Conservation (phyloP, 176 grass and related monocot species). For the Ensete glaucum region DNA sequence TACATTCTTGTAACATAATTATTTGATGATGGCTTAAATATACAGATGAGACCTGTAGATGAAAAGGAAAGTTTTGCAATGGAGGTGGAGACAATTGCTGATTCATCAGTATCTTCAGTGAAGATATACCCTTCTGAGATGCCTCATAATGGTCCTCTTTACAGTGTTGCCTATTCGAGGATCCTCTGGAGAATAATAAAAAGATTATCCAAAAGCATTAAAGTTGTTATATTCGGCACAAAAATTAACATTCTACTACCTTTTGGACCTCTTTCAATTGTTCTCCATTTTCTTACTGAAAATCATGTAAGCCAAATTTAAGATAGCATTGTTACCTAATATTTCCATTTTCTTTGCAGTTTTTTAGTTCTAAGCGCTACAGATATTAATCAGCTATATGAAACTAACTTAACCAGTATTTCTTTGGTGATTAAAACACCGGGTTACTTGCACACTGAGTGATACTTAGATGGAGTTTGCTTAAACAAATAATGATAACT, state of each 20-base stretch:
- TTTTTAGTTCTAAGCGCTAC: neutral
- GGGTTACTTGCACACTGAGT: no score
- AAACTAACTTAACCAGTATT: neutral
- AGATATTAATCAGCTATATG: neutral
- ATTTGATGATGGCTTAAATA: neutral
- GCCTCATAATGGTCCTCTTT: neutral
- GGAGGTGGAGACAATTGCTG: conserved; percentile 7
- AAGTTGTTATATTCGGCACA: conserved; percentile 68
- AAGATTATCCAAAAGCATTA: conserved; percentile 34
- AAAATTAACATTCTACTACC: conserved; percentile 94
- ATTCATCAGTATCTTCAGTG: conserved; percentile 1
- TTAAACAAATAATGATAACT: neutral
- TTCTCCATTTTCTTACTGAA: conserved; percentile 64
- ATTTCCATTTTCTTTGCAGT: neutral
- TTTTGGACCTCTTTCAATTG: conserved; percentile 80
- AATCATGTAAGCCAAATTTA: conserved; percentile 55
- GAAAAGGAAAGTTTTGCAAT: conserved; percentile 9
- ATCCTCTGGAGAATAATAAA: conserved; percentile 1
- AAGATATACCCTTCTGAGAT: conserved; percentile 1
- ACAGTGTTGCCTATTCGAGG: neutral
- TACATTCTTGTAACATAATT: neutral
- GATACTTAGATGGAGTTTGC: neutral
- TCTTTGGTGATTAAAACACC: neutral
- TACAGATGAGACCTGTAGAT: conserved; percentile 4
- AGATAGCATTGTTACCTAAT: neutral